Evolutionary conservation across 257 asterid genomes (phyloP).

Genomic region (Ligustrum vulgare): DNA sequence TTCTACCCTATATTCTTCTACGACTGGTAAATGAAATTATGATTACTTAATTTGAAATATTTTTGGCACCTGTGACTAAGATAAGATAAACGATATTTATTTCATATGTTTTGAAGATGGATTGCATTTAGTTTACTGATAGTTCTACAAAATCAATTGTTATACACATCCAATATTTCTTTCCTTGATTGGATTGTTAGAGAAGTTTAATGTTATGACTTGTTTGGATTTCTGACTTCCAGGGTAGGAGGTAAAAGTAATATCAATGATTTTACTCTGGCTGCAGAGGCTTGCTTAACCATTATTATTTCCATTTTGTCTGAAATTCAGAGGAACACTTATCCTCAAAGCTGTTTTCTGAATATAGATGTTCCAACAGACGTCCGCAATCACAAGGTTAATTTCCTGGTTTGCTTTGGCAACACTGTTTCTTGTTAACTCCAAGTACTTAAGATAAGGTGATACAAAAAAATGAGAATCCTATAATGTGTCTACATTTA

Average conservation of each 20-base stretch:
- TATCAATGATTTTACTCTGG: slow-evolving; percentile 50
- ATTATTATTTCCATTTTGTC: slow-evolving; percentile 47
- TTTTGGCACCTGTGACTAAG: background rate
- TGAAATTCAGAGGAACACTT: slow-evolving; percentile 55
- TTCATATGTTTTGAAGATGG: background rate
- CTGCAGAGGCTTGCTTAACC: slow-evolving; percentile 86
- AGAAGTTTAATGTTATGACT: slow-evolving; percentile 1
- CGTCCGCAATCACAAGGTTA: slow-evolving; percentile 78
- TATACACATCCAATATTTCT: background rate
- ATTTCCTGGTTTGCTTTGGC: slow-evolving; percentile 12
- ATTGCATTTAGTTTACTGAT: background rate
- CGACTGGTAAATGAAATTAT: background rate
- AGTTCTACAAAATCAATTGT: background rate
- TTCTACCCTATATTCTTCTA: background rate
- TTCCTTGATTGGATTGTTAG: slow-evolving; percentile 1
- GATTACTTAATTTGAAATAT: background rate
- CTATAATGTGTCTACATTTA: background rate
- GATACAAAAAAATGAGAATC: background rate
- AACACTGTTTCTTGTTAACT: slow-evolving; percentile 3
- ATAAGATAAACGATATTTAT: background rate
- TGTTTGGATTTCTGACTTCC: slow-evolving; percentile 20
- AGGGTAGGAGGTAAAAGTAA: slow-evolving; percentile 67
- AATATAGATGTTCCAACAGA: slow-evolving; percentile 72
- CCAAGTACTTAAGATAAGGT: background rate
- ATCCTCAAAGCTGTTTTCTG: slow-evolving; percentile 64